Base-by-base conservation (phyloP, 1,284 basidiomycete genomes). In the Flammula alnicola region DNA sequence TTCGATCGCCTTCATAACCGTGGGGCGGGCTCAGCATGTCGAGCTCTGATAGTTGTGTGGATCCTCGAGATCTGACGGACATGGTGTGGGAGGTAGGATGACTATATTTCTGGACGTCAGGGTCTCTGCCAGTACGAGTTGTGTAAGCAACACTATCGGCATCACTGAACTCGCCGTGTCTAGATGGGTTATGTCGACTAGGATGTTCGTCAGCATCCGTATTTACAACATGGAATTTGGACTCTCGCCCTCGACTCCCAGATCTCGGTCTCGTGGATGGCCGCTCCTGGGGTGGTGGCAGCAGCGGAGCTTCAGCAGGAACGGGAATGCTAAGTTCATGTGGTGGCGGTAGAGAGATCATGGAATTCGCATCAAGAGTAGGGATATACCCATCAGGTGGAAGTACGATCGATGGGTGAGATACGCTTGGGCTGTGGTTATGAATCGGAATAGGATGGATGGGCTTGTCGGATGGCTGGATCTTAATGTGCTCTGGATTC, bases 381-480 rank as follows among this genome's bases (percentile, higher is more conserved):
- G 73, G 73, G 38, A 75, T 71, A 41, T 65, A 73, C 9, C 65
- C 67, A 23, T 76, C 72, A 0, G 69, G 71, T 3, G 68, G 70
- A 2, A 66, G 45, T 4, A 60, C 41, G 11, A 66, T 53, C 3
- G 60, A 52, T 12, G 60, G 63, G 31, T 63, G 66, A 4, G 62
- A 62, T 6, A 59, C 49, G 22, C 54, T 52, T 3, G 67, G 57
- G 10, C 57, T 58, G 35, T 43, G 35, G 25, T 58, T 60, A 22
- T 44, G 52, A 8, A 54, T 33, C 8, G 62, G 42, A 17, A 58
- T 44, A 10, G 63, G 55, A 32, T 43, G 61, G 36, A 61, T 55
- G 9, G 47, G 47, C 11, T 39, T 53, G 14, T 58, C 53, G 17
- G 43, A 41, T 26, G 30, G 23, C 16, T 45, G 29, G 3, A 63